Evolutionary conservation across 352 stramenopile genomes (phyloP), one percentile per base, ranked within the genome.

Genomic region (Globisporangium nodosum): DNA sequence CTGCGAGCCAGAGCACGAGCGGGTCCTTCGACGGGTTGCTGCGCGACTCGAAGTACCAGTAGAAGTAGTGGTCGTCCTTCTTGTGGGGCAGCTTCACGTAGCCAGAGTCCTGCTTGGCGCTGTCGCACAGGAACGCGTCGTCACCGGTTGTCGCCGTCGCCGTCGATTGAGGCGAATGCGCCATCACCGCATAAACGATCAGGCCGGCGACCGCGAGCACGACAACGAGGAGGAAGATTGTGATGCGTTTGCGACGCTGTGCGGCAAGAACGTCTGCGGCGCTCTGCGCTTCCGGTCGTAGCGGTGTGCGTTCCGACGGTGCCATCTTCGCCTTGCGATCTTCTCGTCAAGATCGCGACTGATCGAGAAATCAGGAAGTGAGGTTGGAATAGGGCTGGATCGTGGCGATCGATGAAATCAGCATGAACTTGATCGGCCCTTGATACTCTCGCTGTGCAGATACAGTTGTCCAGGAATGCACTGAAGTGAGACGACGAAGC

Each of bases 41-140:
- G n/a, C 60, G 58, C 15, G 69, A 77, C 51, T 78, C 64, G 24
- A 78, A 70, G 54, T 70, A 74, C 69, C 69, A 77, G 52, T 77
- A 77, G 63, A 77, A 77, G 58, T 78, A 77, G 39, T 77, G 54
- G 52, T 77, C 70, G 50, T 77, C 69, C 49, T 74, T 59, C 58
- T 74, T 74, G 67, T 72, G 65, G 6, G 67, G 52, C 33, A 74
- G 53, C 45, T 70, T 67, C 42, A 74, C 73, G 65, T 74, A 73
- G 9, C 67, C 67, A 9, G 67, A 58, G n/a, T 74, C 54, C 35
- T 73, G 59, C 16, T 40, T 54, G 3, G 54, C 49, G 46, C 56
- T 54, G 16, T 53, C 62, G n/a, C 65, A 71, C 45, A 49, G 8
- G 58, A 71, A 69, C 4, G 45, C 5, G 3, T 61, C 37, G 5